Conservation (phyloP, 2,329 filamentous ascomycete genomes). For the Stemphylium beticola region DNA sequence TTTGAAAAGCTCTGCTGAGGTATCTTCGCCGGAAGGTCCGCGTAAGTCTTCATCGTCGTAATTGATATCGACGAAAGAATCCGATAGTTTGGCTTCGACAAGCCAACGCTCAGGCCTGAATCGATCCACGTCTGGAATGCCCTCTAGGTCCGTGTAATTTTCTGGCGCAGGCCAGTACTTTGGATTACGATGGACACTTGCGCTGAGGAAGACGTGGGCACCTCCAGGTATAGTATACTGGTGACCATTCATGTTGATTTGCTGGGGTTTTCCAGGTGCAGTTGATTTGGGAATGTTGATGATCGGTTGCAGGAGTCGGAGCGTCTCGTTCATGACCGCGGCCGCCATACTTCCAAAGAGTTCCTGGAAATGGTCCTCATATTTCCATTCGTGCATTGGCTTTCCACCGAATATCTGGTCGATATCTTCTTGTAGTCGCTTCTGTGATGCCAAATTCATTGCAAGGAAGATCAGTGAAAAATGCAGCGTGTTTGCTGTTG, state of each 20-base stretch:
- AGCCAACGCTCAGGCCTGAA: slow-evolving; percentile 79
- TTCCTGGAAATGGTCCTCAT: slow-evolving; percentile 69
- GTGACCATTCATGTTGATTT: slow-evolving; percentile 64
- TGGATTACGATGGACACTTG: slow-evolving; percentile 69
- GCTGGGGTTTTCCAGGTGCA: slow-evolving; percentile 55
- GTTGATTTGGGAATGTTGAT: slow-evolving; percentile 73
- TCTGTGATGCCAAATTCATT: slow-evolving; percentile 67
- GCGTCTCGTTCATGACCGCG: slow-evolving; percentile 77
- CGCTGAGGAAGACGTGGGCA: slow-evolving; percentile 62
- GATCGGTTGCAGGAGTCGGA: slow-evolving; percentile 75
- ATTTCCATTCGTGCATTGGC: slow-evolving; percentile 70
- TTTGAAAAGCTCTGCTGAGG: slow-evolving; percentile 64
- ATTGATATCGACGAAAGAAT: slow-evolving; percentile 46
- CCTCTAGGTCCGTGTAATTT: slow-evolving; percentile 33
- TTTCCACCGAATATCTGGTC: slow-evolving; percentile 67
- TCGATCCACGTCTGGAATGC: slow-evolving; percentile 63
- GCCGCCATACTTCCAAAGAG: slow-evolving; percentile 74
- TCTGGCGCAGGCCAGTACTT: slow-evolving; percentile 69
- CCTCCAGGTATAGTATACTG: slow-evolving; percentile 64
- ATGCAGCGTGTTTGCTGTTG: slow-evolving; percentile 76
- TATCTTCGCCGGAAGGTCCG: slow-evolving; percentile 66
- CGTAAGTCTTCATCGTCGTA: slow-evolving; percentile 62
- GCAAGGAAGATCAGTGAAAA: slow-evolving; percentile 74
- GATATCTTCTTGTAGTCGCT: slow-evolving; percentile 71
- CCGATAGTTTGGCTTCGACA: slow-evolving; percentile 31